phyloP scores from a whole-genome alignment of 2,329 filamentous ascomycete genomes.

The Pseudocercospora cruenta region DNA sequence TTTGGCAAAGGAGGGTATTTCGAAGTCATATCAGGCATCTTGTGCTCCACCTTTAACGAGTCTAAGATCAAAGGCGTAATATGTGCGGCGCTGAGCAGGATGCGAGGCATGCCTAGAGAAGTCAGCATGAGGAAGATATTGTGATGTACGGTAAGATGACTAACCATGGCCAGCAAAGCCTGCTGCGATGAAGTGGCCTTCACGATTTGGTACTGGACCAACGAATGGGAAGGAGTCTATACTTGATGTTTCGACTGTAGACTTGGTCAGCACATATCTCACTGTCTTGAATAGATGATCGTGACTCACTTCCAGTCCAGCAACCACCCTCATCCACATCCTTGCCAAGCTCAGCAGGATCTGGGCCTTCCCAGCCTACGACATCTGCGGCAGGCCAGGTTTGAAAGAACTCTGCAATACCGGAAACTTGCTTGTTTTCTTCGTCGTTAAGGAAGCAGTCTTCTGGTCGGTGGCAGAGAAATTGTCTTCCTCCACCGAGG shows the following conservation, averaged over 20 bases:
- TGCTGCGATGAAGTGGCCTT: slow-evolving; percentile 35
- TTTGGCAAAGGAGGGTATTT: slow-evolving; percentile 34
- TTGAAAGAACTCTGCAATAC: slow-evolving; percentile 36
- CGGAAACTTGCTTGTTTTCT: slow-evolving; percentile 35
- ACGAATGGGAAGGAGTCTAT: slow-evolving; percentile 35
- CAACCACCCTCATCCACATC: slow-evolving; percentile 33
- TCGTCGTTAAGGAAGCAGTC: slow-evolving; percentile 31
- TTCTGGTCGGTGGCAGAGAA: slow-evolving; percentile 34
- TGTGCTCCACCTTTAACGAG: slow-evolving; percentile 28
- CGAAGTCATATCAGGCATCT: slow-evolving; percentile 26
- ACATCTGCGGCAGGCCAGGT: slow-evolving; percentile 38
- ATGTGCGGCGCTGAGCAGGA: slow-evolving; percentile 37
- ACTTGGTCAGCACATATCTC: neutral
- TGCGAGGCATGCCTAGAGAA: slow-evolving; percentile 38
- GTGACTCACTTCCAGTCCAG: slow-evolving; percentile 36
- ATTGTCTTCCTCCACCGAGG: slow-evolving; percentile 34
- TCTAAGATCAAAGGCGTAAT: slow-evolving; percentile 34
- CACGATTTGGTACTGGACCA: slow-evolving; percentile 31
- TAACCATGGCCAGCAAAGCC: slow-evolving; percentile 35
- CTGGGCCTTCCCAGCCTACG: slow-evolving; percentile 28
- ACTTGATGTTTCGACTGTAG: slow-evolving; percentile 21
- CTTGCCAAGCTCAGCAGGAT: slow-evolving; percentile 27
- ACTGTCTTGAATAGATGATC: neutral
- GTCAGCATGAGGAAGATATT: neutral
- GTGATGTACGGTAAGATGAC: neutral